Conservation (phyloP, 331 rosid species). For the Quercus lobata region DNA sequence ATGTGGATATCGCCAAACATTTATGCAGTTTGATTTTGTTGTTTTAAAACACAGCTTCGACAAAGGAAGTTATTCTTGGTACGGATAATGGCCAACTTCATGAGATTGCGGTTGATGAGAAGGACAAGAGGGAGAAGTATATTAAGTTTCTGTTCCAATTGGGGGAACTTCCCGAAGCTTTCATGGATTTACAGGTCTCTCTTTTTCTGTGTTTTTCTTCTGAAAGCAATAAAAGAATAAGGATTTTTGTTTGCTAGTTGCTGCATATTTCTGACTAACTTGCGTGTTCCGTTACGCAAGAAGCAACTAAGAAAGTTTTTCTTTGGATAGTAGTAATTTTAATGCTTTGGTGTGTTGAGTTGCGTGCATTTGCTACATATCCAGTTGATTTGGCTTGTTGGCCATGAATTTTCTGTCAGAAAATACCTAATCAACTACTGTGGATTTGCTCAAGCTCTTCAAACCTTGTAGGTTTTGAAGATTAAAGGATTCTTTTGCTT, state of each 20-base stretch:
- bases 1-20: not conserved
- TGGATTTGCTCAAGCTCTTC: not conserved
- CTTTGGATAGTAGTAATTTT: not conserved
- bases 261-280: not conserved
- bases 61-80: conserved; percentile 87
- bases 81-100: conserved; percentile 82
- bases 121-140: conserved; percentile 93
- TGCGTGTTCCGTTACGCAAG: not conserved
- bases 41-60: conserved; percentile 55
- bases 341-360: not conserved
- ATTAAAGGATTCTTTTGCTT: not conserved
- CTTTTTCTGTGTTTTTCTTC: conserved; percentile 6
- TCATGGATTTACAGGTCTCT: conserved; percentile 82
- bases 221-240: not conserved
- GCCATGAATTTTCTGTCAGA: not conserved
- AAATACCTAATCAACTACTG: not conserved
- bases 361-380: not conserved
- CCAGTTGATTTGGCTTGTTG: not conserved
- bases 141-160: conserved; percentile 67
- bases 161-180: conserved; percentile 74
- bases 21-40: conserved; percentile 7
- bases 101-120: conserved; percentile 87
- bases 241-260: conserved; percentile 1
- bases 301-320: not conserved
- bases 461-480: not conserved